phyloP scores from a whole-genome alignment of 768 basidiomycete species.

The Serendipita vermifera region DNA sequence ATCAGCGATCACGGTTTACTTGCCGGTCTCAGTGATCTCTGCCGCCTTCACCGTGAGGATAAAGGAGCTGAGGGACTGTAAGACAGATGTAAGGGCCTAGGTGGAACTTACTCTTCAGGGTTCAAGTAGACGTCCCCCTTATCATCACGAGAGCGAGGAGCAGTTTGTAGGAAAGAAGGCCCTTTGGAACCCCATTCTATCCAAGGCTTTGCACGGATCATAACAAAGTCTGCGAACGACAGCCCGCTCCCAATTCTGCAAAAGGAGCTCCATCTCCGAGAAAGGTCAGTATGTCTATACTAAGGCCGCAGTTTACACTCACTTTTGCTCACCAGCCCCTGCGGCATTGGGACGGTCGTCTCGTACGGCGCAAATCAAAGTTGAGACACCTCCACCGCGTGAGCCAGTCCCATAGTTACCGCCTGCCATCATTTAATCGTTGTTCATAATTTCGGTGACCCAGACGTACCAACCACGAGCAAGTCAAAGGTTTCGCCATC shows the following conservation, averaged over 20 bases:
- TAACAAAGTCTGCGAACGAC: slow-evolving; percentile 71
- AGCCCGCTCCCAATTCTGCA: slow-evolving; percentile 85
- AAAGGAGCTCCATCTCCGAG: slow-evolving; percentile 65
- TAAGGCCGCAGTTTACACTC: slow-evolving; percentile 14
- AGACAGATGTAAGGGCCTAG: not conserved
- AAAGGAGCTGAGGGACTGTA: slow-evolving; percentile 53
- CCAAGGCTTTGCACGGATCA: slow-evolving; percentile 75
- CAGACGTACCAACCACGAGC: slow-evolving; percentile 65
- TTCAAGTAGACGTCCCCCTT: slow-evolving; percentile 85
- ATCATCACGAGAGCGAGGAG: slow-evolving; percentile 54
- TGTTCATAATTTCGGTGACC: slow-evolving; percentile 3
- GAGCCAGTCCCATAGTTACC: slow-evolving; percentile 82
- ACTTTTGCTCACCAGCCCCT: slow-evolving; percentile 57
- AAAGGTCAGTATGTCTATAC: not conserved
- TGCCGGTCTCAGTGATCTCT: slow-evolving; percentile 69
- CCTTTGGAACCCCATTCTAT: slow-evolving; percentile 62
- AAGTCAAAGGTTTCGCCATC: slow-evolving; percentile 90
- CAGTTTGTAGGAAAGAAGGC: slow-evolving; percentile 53
- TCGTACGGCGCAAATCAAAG: slow-evolving; percentile 78
- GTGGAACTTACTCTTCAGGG: slow-evolving; percentile 58
- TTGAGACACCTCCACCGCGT: slow-evolving; percentile 79
- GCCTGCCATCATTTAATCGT: slow-evolving; percentile 30
- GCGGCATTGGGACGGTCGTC: slow-evolving; percentile 47
- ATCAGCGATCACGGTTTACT: slow-evolving; percentile 9
- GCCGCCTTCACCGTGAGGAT: slow-evolving; percentile 88